Evolutionary conservation across 345 rosid genomes (phyloP).

Genomic region (Pugionium dolabratum): DNA sequence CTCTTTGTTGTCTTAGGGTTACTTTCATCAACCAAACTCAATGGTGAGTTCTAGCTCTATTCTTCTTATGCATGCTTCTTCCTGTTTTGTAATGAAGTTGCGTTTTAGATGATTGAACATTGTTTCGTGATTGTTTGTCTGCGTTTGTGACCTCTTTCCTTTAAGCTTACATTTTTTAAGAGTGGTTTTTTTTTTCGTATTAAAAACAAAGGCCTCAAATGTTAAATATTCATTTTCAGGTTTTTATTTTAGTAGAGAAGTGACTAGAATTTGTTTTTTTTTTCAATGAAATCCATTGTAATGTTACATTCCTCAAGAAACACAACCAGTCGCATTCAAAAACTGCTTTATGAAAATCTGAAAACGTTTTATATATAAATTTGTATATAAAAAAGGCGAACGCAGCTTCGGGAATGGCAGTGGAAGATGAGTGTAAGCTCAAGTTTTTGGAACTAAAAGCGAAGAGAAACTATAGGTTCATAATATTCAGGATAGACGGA

Average conservation of each 20-base stretch:
- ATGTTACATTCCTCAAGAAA: too few relatives aligned
- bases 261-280: too few relatives aligned
- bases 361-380: background rate
- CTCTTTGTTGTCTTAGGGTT: slow-evolving; percentile 23
- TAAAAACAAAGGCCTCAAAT: too few relatives aligned
- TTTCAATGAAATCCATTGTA: too few relatives aligned
- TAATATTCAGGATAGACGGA: slow-evolving; percentile 75
- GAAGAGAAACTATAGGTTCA: slow-evolving; percentile 80
- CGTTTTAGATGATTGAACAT: slow-evolving; percentile 2
- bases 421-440: slow-evolving; percentile 83
- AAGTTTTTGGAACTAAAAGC: slow-evolving; percentile 83
- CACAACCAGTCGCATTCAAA: too few relatives aligned
- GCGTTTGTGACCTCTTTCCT: background rate
- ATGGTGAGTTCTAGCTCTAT: slow-evolving; percentile 34
- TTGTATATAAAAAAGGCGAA: slow-evolving; percentile 55
- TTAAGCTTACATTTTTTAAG: too few relatives aligned
- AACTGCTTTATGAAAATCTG: too few relatives aligned
- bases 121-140: background rate
- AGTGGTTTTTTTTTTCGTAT: too few relatives aligned
- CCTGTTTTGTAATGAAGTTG: background rate
- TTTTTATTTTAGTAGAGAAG: too few relatives aligned
- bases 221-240: too few relatives aligned
- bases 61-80: background rate
- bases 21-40: slow-evolving; percentile 30
- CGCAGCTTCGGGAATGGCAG: slow-evolving; percentile 97